Conservation (phyloP, 2,329 filamentous ascomycete species). For the Stemphylium beticola region DNA sequence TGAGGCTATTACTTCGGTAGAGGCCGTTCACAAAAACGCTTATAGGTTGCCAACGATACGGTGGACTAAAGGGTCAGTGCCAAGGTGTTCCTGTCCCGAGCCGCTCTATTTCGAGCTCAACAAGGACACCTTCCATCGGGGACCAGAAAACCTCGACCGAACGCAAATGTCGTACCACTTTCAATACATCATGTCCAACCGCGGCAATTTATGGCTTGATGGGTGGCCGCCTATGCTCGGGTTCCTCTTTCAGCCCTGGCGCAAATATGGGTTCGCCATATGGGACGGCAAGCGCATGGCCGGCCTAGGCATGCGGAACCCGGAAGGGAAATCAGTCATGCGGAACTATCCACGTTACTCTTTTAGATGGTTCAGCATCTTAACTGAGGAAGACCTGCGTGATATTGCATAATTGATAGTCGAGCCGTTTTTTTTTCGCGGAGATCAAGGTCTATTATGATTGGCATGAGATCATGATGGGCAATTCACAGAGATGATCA, state of each 20-base stretch:
- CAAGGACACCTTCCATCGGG: constrained; percentile 9
- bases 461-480: background rate
- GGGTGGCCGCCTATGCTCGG: background rate
- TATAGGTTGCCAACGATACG: background rate
- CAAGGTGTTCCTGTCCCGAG: background rate
- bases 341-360: constrained; percentile 4
- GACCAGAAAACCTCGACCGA: constrained; percentile 8
- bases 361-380: constrained; percentile 2
- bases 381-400: background rate
- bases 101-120: constrained; percentile 2
- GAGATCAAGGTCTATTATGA: background rate
- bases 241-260: constrained; percentile 7
- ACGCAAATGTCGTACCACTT: constrained; percentile 4
- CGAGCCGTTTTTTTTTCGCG: background rate
- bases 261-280: constrained; percentile 16
- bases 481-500: background rate
- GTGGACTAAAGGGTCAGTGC: background rate
- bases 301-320: constrained; percentile 13
- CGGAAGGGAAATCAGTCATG: background rate
- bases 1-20: background rate
- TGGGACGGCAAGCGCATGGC: constrained; percentile 18
- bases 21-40: background rate
- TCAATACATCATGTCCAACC: background rate
- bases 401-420: background rate
- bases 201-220: constrained; percentile 5